phyloP scores from a whole-genome alignment of 441 rosid genomes.

The Populus tomentosa region DNA sequence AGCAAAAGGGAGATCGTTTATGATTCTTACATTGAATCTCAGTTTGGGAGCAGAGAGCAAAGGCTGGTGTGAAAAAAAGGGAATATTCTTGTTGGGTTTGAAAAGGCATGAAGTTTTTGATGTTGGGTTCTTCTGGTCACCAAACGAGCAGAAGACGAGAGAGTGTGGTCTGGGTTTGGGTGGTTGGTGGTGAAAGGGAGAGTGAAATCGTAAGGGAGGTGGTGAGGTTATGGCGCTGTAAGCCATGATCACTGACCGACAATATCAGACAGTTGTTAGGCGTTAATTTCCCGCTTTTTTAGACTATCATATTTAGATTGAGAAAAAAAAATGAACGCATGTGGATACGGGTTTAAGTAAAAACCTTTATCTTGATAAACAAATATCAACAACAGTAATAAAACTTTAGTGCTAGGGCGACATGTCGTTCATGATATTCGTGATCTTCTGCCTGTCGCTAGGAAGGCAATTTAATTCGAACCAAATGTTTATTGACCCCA shows the following conservation, averaged over 20 bases:
- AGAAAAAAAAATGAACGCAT: too few relatives aligned
- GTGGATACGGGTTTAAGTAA: too few relatives aligned
- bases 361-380: too few relatives aligned
- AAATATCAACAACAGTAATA: too few relatives aligned
- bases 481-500: too few relatives aligned
- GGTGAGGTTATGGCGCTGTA: slow-evolving; percentile 35
- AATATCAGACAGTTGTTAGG: slow-evolving; percentile 12
- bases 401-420: not conserved
- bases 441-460: not conserved
- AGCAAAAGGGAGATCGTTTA: not conserved
- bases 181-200: slow-evolving; percentile 6
- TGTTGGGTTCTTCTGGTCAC: slow-evolving; percentile 12
- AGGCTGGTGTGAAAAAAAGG: slow-evolving; percentile 15
- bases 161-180: slow-evolving; percentile 15
- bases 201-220: slow-evolving; percentile 22
- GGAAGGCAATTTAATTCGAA: too few relatives aligned
- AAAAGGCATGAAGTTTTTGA: slow-evolving; percentile 8
- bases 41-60: slow-evolving; percentile 26
- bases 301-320: not conserved
- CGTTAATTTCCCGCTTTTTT: slow-evolving; percentile 20
- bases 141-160: slow-evolving; percentile 12
- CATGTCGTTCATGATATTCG: not conserved
- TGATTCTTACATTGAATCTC: slow-evolving; percentile 30
- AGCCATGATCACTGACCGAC: slow-evolving; percentile 33
- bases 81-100: slow-evolving; percentile 10